Base-by-base conservation (phyloP, 768 basidiomycete genomes). In the Mycena indigotica region DNA sequence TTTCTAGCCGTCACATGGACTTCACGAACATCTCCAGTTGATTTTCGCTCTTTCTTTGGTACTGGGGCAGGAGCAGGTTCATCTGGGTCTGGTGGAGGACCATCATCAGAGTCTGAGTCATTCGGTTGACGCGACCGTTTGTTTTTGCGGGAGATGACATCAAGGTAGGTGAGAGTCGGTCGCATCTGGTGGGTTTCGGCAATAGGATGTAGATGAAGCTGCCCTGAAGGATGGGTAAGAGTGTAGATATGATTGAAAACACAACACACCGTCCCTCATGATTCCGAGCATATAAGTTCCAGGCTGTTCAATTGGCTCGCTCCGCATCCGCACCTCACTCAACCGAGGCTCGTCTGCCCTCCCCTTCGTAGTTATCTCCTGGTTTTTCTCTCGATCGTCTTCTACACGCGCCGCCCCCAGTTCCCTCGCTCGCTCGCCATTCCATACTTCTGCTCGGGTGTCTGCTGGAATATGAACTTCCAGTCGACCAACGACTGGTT, bases 381-480 rank as follows among this genome's bases (percentile, higher is more conserved):
- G 87, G 57, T 89, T 89, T 69, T 86, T 91, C 72, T 91, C 88
- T 53, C 79, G 80, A 68, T 93, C 92, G 64, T 92, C 91, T 52
- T 89, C 88, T 50, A 77, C 69, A 51, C 85, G 80, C 17, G 87
- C 89, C 21, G 67, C 69, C 2, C 90, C 92, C 17, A 91, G 73
- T 28, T 84, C 84, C 66, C 78, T 82, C 16, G 87, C 84, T 57
- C 81, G 82, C 53, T 90, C 88, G n/a, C 69, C 68, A 65, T 89
- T 93, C 86, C 88, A 92, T 16, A 94, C 89, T 61, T 92, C 90
- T 17, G 84, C 75, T 30, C 92, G 85, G 21, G 83, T 83, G 68
- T 94, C 92, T n/a, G 84, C 82, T 4, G 92, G 92, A 13, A 94
- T 80, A 69, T 92, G 90, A 23, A 94, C 78, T 69, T 94, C 92